Percentiles rank a stretch among this genome's conserved stretches.
Conservation (phyloP, 2,329 filamentous ascomycete species). For the Nectriaceae sp. region DNA sequence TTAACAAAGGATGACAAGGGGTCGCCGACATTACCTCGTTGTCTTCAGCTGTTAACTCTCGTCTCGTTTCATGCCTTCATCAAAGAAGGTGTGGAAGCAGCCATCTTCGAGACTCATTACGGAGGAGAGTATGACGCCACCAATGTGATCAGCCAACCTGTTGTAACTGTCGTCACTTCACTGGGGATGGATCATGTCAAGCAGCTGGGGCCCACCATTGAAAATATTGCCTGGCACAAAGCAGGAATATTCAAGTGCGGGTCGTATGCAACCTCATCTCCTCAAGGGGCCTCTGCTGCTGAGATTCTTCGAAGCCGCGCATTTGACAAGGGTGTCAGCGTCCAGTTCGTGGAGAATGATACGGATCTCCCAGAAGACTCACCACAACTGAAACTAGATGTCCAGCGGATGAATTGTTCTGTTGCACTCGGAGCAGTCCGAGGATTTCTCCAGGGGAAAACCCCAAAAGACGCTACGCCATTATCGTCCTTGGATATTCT, state of each 20-base stretch:
- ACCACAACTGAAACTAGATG: slow-evolving; percentile 28
- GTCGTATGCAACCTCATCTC: slow-evolving; percentile 39
- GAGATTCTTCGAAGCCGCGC: slow-evolving; percentile 39
- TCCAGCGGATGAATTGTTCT: slow-evolving; percentile 34
- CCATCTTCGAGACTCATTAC: slow-evolving; percentile 46
- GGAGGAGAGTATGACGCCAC: slow-evolving; percentile 52
- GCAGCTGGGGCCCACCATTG: slow-evolving; percentile 45
- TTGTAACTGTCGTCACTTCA: slow-evolving; percentile 45
- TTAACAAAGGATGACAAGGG: slow-evolving; percentile 20
- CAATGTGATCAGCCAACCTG: slow-evolving; percentile 45
- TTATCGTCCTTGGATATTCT: too few species aligned
- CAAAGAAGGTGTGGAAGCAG: slow-evolving; percentile 33
- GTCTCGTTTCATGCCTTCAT: slow-evolving; percentile 5
- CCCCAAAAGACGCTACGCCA: background rate
- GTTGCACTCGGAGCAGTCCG: too few species aligned
- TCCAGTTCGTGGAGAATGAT: slow-evolving; percentile 30
- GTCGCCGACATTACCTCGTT: too few species aligned
- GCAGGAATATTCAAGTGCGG: slow-evolving; percentile 49
- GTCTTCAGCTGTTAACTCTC: slow-evolving; percentile 7
- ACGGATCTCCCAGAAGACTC: background rate
- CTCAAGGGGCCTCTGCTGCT: slow-evolving; percentile 30
- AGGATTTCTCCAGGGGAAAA: too few species aligned
- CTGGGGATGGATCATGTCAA: slow-evolving; percentile 50
- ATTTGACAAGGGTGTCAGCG: slow-evolving; percentile 31
- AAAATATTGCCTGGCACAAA: slow-evolving; percentile 54